phyloP scores from a whole-genome alignment of 2,329 filamentous ascomycete species.

The Ascochyta viciae-villosae region DNA sequence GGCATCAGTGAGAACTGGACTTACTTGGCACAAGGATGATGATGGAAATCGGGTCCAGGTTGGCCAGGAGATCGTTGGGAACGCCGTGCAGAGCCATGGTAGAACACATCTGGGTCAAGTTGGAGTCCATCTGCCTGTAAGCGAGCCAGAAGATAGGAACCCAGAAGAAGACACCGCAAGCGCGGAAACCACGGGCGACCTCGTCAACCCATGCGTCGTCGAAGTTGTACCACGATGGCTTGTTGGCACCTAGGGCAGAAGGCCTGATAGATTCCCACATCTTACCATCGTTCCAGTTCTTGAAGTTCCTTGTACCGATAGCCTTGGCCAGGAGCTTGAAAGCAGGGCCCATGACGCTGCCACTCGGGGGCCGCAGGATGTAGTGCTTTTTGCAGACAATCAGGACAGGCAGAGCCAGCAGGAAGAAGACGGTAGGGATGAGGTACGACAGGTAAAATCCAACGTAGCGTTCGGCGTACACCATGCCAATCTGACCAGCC shows the following conservation, averaged over 20 bases:
- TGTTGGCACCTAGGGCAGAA: constrained; percentile 62
- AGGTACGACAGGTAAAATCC: constrained; percentile 77
- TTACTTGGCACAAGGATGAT: constrained; percentile 72
- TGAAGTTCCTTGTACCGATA: constrained; percentile 63
- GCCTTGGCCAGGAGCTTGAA: constrained; percentile 60
- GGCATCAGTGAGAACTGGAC: constrained; percentile 55
- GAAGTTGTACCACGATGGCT: constrained; percentile 77
- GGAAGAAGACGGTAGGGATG: constrained; percentile 71
- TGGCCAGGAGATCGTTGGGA: constrained; percentile 79
- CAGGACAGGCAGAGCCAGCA: constrained; percentile 65
- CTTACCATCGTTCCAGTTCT: constrained; percentile 60
- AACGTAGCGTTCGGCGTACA: constrained; percentile 56
- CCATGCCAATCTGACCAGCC: constrained; percentile 48
- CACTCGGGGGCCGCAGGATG: constrained; percentile 67
- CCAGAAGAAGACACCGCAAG: constrained; percentile 60
- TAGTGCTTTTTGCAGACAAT: constrained; percentile 67
- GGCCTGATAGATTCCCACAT: constrained; percentile 74
- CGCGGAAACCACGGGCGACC: constrained; percentile 66
- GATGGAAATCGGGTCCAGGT: constrained; percentile 77
- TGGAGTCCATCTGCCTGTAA: constrained; percentile 72
- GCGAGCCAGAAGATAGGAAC: constrained; percentile 71
- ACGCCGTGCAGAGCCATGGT: constrained; percentile 73
- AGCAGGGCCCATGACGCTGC: constrained; percentile 72
- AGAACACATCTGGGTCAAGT: constrained; percentile 69
- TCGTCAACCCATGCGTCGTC: constrained; percentile 86